Evolutionary conservation across 495 filamentous ascomycete genomes (phyloP).

Genomic region (Acidomyces sp.): DNA sequence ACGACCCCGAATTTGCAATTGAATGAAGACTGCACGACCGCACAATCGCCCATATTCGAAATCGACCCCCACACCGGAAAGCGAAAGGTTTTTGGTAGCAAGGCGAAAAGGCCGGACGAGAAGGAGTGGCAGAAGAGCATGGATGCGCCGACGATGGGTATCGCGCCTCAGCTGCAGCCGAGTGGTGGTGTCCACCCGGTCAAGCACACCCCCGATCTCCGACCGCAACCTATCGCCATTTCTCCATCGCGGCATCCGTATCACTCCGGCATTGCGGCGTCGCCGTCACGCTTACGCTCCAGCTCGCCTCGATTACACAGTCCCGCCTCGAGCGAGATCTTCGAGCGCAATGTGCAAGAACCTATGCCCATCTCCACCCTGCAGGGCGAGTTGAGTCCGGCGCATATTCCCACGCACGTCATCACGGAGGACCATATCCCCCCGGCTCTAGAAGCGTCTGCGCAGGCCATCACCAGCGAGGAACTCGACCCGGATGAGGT

Average conservation of each 20-base stretch:
- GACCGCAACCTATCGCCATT: slow-evolving; percentile 10
- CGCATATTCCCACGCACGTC: slow-evolving; percentile 70
- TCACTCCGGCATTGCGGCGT: slow-evolving; percentile 6
- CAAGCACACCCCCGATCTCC: slow-evolving; percentile 3
- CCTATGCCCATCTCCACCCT: slow-evolving; percentile 32
- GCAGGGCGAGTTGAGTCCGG: slow-evolving; percentile 51
- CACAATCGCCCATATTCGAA: no score
- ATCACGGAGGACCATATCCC: slow-evolving; percentile 87
- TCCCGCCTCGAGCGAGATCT: slow-evolving; percentile 61
- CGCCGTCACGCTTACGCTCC: slow-evolving; percentile 24
- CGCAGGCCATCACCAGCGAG: slow-evolving; percentile 73
- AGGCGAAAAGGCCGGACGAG: slow-evolving; percentile 4
- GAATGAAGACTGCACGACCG: no score
- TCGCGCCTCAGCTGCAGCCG: slow-evolving; percentile 5
- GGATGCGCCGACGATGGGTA: slow-evolving; percentile 1
- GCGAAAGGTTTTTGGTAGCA: slow-evolving; percentile 5
- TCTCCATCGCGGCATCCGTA: slow-evolving; percentile 7
- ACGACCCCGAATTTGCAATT: no score
- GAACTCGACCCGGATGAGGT: slow-evolving; percentile 65
- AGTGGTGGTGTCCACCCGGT: neutral
- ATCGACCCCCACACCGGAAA: slow-evolving; percentile 13
- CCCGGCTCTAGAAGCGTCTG: slow-evolving; percentile 75
- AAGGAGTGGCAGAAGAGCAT: slow-evolving; percentile 1
- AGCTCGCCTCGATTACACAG: slow-evolving; percentile 32
- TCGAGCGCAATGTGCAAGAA: slow-evolving; percentile 88